Base-by-base conservation (phyloP, 306 rosid genomes). In the Lotus japonicus region DNA sequence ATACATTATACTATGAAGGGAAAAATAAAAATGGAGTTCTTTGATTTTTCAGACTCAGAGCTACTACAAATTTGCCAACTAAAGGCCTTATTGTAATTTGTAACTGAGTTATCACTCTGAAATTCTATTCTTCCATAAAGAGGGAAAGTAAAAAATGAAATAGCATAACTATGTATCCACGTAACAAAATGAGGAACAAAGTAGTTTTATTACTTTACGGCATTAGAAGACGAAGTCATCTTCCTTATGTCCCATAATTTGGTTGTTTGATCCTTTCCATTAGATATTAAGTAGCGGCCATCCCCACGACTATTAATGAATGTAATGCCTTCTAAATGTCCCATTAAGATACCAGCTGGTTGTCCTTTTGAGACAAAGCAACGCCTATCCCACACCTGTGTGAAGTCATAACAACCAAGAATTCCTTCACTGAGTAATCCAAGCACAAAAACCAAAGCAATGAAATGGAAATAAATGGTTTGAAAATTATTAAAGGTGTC, bases 311-410 rank as follows among this genome's bases (percentile, higher is more conserved):
- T 94, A 70, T 94, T 89, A 17, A 94, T 86, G 83, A 81, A 94
- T 58, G 98, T 81, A 66, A 90, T 58, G 62, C 98, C 98, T 84
- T 90, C 90, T 63, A 90, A 71, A 77, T 90, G 98, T 64, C 98
- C 98, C 59, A 71, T 81, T 77, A 94, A 81, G 75, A 85, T 75
- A 23, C 98, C 98, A 51, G 95, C 92, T 23, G 96, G 81, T 75
- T 86, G 78, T 67, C 84, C 94, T 36, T 45, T 88, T 4, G 86
- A 11, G 52, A 45, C 73, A 59, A 90, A 74, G 82, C 97, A 94
- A 33, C 95, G 98, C 82, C 96, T 82, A 79, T 94, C 98, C 97
- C 98, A 90, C 67, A 94, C 98, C 97, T 94, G 75, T 50, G 49
- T 44, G 65, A 65, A 31, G 51, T 62, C 64, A 80, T 41, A 62